phyloP scores from a whole-genome alignment of 768 basidiomycete species.

The Boletus rubescentipes region DNA sequence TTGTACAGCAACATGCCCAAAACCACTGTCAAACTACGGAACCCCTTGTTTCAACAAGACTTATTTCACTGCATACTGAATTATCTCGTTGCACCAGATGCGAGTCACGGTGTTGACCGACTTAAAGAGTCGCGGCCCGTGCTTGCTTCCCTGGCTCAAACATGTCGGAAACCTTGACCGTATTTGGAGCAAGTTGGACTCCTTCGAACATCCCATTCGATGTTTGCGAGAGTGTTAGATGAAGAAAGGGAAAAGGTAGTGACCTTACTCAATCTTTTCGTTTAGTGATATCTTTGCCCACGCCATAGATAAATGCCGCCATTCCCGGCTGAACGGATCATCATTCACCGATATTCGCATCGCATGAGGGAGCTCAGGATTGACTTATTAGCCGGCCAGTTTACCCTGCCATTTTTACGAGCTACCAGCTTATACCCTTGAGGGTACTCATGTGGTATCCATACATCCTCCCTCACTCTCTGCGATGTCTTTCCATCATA shows the following conservation, averaged over 20 bases:
- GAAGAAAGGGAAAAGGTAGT: neutral
- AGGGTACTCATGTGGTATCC: neutral
- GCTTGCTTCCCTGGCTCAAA: neutral
- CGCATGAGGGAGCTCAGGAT: neutral
- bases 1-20: too few relatives aligned
- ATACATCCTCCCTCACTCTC: neutral
- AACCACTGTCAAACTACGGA: too few relatives aligned
- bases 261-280: neutral
- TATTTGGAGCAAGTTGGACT: conserved; percentile 2
- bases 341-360: conserved; percentile 2
- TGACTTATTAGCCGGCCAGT: too few relatives aligned
- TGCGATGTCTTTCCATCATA: too few relatives aligned
- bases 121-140: neutral
- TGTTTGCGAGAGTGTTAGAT: neutral
- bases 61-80: too few relatives aligned
- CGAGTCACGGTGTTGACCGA: too few relatives aligned
- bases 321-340: neutral
- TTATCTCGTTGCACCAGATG: neutral
- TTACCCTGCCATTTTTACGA: neutral
- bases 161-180: conserved; percentile 8
- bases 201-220: neutral
- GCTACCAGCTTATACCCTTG: neutral
- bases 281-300: neutral
- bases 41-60: too few relatives aligned
- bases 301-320: neutral